A percentile compares a stretch with the other conserved stretches of the same genome.
These are phyloP conservation scores for Plasmodium sp. DNA, from an alignment of 169 alveolate species.

Conservation along the genomic window DNA sequence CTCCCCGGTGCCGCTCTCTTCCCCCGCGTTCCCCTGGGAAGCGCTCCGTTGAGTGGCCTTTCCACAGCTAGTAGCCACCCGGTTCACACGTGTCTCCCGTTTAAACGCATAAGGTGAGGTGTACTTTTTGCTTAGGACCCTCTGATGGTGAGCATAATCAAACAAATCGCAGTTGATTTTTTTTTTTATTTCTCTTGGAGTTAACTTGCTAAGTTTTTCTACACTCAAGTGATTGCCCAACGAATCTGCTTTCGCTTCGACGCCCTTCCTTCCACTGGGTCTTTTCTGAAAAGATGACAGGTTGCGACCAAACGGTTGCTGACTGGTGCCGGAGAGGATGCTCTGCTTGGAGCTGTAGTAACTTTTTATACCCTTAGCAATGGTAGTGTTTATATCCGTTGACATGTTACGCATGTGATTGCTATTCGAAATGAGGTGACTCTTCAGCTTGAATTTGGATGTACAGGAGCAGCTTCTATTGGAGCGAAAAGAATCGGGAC, in stretches of 20 bases:
- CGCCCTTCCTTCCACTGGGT: background rate
- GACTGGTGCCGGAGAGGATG: background rate
- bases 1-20: background rate
- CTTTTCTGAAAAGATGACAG: background rate
- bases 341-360: constrained; percentile 28
- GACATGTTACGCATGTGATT: constrained; percentile 29
- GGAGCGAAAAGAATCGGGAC: background rate
- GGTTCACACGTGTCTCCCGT: background rate
- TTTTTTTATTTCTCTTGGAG: background rate
- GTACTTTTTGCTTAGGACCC: constrained; percentile 27
- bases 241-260: background rate
- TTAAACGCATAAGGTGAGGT: constrained; percentile 44
- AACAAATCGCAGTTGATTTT: constrained; percentile 6
- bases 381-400: constrained; percentile 27
- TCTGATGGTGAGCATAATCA: constrained; percentile 28
- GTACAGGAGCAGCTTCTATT: constrained; percentile 45
- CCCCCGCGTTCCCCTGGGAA: background rate
- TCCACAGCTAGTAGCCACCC: background rate
- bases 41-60: background rate
- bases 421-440: constrained; percentile 39
- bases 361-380: constrained; percentile 32
- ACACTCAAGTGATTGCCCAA: background rate
- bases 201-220: background rate
- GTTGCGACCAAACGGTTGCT: background rate
- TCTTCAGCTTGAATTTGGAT: constrained; percentile 32